Percentiles rank a stretch among this genome's conserved stretches.
phyloP scores from a whole-genome alignment of 805 yeast species.

The Saturnispora gosingensis region DNA sequence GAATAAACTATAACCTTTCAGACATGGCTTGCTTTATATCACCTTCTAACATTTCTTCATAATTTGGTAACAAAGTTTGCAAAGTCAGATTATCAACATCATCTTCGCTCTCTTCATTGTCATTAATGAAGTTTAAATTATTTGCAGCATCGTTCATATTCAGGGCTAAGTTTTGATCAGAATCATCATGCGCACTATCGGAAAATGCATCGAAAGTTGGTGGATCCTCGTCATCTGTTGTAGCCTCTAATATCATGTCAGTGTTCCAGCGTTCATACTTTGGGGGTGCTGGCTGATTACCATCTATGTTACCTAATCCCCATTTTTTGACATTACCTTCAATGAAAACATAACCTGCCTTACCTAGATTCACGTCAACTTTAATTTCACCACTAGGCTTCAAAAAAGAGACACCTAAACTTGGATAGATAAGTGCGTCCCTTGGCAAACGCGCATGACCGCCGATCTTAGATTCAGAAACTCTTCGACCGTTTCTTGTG shows the following conservation, averaged over 20 bases:
- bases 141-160: constrained; percentile 1
- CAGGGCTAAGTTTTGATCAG: constrained; percentile 24
- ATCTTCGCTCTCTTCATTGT: constrained; percentile 1
- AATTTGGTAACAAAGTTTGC: constrained; percentile 19
- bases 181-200: constrained; percentile 16
- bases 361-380: constrained; percentile 89
- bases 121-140: not conserved
- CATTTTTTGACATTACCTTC: constrained; percentile 92
- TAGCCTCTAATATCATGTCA: constrained; percentile 64
- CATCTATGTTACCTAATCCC: constrained; percentile 91
- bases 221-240: constrained; percentile 43
- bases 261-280: constrained; percentile 73
- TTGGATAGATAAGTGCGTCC: constrained; percentile 70
- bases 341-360: constrained; percentile 78
- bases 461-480: constrained; percentile 72
- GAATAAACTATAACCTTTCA: constrained; percentile 6
- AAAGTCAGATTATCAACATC: constrained; percentile 23
- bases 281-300: constrained; percentile 88
- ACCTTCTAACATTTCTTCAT: constrained; percentile 12
- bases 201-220: constrained; percentile 43
- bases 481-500: constrained; percentile 88
- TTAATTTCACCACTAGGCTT: constrained; percentile 48
- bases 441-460: constrained; percentile 71
- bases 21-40: constrained; percentile 15
- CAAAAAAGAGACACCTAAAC: constrained; percentile 55